Base-by-base conservation (phyloP, 257 asterid genomes). In the Nicotiana undulata region DNA sequence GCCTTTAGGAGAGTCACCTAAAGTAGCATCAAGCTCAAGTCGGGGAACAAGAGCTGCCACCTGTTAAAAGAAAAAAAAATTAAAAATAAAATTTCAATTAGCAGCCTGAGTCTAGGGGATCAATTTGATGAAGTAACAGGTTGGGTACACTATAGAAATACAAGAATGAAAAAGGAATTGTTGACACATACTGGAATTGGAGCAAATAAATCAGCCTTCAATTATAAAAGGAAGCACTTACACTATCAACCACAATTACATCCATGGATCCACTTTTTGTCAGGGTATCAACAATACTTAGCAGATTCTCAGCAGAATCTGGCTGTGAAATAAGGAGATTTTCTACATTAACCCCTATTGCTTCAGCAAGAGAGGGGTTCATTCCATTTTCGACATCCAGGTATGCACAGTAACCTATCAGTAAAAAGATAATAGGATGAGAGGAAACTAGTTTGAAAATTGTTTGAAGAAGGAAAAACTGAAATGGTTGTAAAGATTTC, bases 31-130 rank as follows among this genome's bases (percentile, higher is more conserved):
- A 58, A 91, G 88, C 82, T 94, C 97, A 80, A 77, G 85, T 86
- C 89, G 97, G 79, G 99, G 98, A 86, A 91, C 87, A 81, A 96
- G 97, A 79, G 99, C 99, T 77, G 99, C 99, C n/a, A 95, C 99
- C 98, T 93, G 90, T 74, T 83, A 86, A 86, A 75, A 81, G 83
- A 34, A 68, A 80, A 51, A 82, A 67, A 37, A 6, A 6, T 7
- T 6, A 5, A 37, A 37, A 37, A 37, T 37, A 37, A 37, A 40
- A 40, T 40, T 7, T 40, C 46, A 40, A 37, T 40, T 40, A 40
- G 46, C 11, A 40, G 3, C 11, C 3, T 8, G 46, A 40, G 46
- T 40, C 46, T 7, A 40, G 46, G 46, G 46, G 46, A 40, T 40
- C 46, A 40, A 40, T 40, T 7, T 7, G 46, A 40, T 40, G 11